These are phyloP conservation scores for Thielaviopsis populi DNA, from an alignment of 2,329 filamentous ascomycete genomes.

Conservation along the genomic window DNA sequence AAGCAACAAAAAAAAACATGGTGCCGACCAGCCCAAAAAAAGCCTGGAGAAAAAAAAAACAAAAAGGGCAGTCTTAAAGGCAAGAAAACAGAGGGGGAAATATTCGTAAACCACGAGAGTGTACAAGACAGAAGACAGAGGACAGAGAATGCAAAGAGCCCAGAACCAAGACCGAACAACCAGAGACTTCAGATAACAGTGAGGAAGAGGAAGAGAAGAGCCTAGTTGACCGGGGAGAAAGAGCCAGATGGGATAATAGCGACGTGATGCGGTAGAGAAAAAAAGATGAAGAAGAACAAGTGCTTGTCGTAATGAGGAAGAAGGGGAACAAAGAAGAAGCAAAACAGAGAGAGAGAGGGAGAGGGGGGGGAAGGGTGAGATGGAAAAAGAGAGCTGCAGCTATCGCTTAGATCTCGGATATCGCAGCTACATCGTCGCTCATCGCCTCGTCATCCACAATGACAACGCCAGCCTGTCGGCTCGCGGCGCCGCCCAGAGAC, in stretches of 20 bases:
- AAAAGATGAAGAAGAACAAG: too few relatives aligned
- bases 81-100: too few relatives aligned
- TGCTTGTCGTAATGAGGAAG: too few relatives aligned
- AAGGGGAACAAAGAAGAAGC: too few relatives aligned
- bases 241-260: not conserved
- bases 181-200: not conserved
- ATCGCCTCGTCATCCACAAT: slow-evolving; percentile 11
- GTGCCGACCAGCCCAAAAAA: not conserved
- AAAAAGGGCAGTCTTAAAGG: too few relatives aligned
- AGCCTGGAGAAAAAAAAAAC: slow-evolving; percentile 17
- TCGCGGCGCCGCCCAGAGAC: not conserved
- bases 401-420: slow-evolving; percentile 1
- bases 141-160: not conserved
- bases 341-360: not conserved
- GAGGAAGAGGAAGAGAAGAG: not conserved
- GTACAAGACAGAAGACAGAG: not conserved
- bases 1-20: not conserved
- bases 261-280: not conserved
- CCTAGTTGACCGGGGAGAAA: too few relatives aligned
- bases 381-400: not conserved
- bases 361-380: not conserved
- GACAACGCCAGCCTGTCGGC: not conserved
- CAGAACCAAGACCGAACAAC: not conserved
- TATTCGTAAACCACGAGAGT: not conserved
- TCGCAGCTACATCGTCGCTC: slow-evolving; percentile 7